Evolutionary conservation across 179 eudicot genomes (phyloP).

Genomic region (Pouteria campechiana): DNA sequence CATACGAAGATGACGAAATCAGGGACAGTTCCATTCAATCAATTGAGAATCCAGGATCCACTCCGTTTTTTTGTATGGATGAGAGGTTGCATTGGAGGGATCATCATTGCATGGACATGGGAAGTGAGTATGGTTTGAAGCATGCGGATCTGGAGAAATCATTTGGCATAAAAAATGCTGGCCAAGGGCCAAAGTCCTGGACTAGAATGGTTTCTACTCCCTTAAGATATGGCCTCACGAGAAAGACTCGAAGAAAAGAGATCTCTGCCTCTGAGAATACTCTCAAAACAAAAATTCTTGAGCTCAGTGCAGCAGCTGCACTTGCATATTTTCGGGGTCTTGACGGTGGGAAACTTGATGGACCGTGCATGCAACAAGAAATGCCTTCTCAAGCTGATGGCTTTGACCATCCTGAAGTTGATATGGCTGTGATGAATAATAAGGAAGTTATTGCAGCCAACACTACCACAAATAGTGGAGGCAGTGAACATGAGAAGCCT

Average conservation of each 20-base stretch:
- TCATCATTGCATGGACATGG: conserved; percentile 89
- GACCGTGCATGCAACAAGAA: no score
- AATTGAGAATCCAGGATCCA: conserved; percentile 17
- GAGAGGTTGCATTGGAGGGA: conserved; percentile 76
- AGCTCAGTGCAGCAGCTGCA: conserved; percentile 75
- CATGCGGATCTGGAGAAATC: conserved; percentile 95
- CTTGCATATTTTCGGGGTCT: conserved; percentile 36
- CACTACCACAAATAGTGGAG: conserved; percentile 6
- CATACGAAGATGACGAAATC: conserved; percentile 16
- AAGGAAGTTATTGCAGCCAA: conserved; percentile 9
- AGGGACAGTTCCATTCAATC: conserved; percentile 19
- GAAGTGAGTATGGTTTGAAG: conserved; percentile 80
- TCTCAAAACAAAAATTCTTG: conserved; percentile 68
- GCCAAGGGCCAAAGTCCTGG: conserved; percentile 39
- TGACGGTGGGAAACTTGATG: conserved; percentile 16
- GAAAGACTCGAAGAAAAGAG: conserved; percentile 53
- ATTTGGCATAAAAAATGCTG: conserved; percentile 61
- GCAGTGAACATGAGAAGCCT: conserved; percentile 8
- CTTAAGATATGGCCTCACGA: conserved; percentile 49
- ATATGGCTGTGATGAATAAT: conserved; percentile 2
- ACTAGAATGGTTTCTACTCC: conserved; percentile 45
- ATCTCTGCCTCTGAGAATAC: conserved; percentile 23
- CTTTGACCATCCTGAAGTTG: conserved; percentile 4
- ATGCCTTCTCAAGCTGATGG: conserved; percentile 16
- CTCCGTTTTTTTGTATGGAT: conserved; percentile 37